phyloP scores from a whole-genome alignment of 176 grass and related monocot genomes.

The Oryza punctata region DNA sequence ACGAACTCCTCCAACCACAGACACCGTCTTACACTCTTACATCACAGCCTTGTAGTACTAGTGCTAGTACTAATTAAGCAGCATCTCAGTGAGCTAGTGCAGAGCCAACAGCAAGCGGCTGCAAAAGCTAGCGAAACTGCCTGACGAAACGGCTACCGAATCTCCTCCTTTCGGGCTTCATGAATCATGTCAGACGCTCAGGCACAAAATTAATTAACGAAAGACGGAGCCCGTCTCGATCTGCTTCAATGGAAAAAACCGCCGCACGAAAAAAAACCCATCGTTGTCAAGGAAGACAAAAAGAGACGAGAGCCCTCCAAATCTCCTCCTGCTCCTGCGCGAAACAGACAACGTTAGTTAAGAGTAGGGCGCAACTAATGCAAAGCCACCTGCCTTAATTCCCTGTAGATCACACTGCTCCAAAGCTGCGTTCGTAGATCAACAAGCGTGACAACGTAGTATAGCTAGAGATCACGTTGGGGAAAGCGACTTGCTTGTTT shows the following conservation, averaged over 20 bases:
- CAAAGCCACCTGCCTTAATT: slow-evolving; percentile 40
- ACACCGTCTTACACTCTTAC: slow-evolving; percentile 3
- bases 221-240: background rate
- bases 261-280: background rate
- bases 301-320: slow-evolving; percentile 19
- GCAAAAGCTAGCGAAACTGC: background rate
- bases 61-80: background rate
- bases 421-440: background rate
- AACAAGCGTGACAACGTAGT: slow-evolving; percentile 7
- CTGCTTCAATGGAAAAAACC: slow-evolving; percentile 11
- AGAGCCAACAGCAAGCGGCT: slow-evolving; percentile 24
- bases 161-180: slow-evolving; percentile 5
- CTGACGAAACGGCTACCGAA: slow-evolving; percentile 50
- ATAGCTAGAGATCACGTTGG: background rate
- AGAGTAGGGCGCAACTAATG: slow-evolving; percentile 51
- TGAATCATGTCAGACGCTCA: background rate
- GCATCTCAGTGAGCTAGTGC: slow-evolving; percentile 32
- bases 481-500: slow-evolving; percentile 6
- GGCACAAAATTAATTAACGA: background rate
- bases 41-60: background rate
- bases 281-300: slow-evolving; percentile 61
- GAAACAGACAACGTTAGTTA: slow-evolving; percentile 76
- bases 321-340: slow-evolving; percentile 40
- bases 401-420: background rate
- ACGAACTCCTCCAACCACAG: slow-evolving; percentile 46